Conservation (phyloP, 352 stramenopile genomes). For the Pythium volutum region DNA sequence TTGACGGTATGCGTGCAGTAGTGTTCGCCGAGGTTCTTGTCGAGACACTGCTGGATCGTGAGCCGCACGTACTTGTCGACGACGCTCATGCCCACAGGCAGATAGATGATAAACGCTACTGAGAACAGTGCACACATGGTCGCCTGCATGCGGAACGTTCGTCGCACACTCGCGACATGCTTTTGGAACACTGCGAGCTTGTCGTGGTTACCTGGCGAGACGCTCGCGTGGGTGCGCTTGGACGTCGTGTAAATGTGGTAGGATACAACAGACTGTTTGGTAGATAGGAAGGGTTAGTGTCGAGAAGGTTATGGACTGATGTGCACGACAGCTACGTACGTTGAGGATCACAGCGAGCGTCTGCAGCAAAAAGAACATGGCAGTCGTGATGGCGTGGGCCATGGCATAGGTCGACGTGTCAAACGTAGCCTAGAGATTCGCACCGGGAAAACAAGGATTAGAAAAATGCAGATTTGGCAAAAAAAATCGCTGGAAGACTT, state of each 20-base stretch:
- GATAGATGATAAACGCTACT: conserved; percentile 60
- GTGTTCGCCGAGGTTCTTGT: conserved; percentile 42
- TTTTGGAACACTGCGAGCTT: not conserved
- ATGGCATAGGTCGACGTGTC: conserved; percentile 46
- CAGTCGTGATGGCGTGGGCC: conserved; percentile 50
- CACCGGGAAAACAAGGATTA: too few relatives aligned
- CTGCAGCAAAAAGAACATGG: conserved; percentile 67
- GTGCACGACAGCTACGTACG: conserved; percentile 23
- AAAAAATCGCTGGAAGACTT: not conserved
- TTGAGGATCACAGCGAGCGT: conserved; percentile 54
- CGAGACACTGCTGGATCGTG: conserved; percentile 52
- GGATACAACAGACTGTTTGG: conserved; percentile 32
- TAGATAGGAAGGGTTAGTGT: not conserved
- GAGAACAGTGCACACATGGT: conserved; percentile 49
- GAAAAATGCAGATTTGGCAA: too few relatives aligned
- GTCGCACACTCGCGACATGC: conserved; percentile 15
- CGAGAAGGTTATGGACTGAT: not conserved
- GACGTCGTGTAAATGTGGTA: conserved; percentile 3
- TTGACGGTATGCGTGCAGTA: conserved; percentile 62
- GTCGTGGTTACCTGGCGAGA: not conserved
- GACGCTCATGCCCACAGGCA: conserved; percentile 54
- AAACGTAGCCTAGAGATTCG: conserved; percentile 41
- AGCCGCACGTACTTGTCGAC: conserved; percentile 38
- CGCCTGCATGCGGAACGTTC: conserved; percentile 35
- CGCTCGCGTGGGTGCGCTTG: conserved; percentile 16